phyloP scores from a whole-genome alignment of 305 asterid species.

The Ilex paraguariensis region DNA sequence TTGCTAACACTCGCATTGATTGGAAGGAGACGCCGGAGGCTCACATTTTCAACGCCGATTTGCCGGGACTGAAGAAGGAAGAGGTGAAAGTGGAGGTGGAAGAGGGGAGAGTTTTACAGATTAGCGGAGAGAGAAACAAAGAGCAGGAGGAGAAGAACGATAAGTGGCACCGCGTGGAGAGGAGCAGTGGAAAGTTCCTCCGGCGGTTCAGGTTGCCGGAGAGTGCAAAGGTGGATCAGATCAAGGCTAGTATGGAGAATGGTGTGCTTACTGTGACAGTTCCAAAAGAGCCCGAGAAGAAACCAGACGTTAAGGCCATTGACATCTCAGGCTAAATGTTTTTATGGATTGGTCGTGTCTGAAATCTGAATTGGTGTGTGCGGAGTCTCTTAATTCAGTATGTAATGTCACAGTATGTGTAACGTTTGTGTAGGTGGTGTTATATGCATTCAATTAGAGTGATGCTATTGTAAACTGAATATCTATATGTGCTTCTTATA shows the following conservation, averaged over 20 bases:
- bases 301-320: slow-evolving; percentile 23
- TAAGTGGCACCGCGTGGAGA: slow-evolving; percentile 11
- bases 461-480: too few relatives aligned
- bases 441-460: too few relatives aligned
- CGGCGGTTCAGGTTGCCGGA: slow-evolving; percentile 8
- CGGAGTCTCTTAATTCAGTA: too few relatives aligned
- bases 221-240: slow-evolving; percentile 26
- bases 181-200: slow-evolving; percentile 35
- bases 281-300: slow-evolving; percentile 29
- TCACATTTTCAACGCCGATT: too few relatives aligned
- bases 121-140: slow-evolving; percentile 33
- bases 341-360: too few relatives aligned
- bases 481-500: too few relatives aligned
- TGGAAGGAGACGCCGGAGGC: too few relatives aligned
- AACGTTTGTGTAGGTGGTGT: too few relatives aligned
- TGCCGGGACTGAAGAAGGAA: too few relatives aligned
- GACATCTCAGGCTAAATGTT: slow-evolving; percentile 22
- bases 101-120: slow-evolving; percentile 27
- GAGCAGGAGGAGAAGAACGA: slow-evolving; percentile 33
- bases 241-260: not conserved
- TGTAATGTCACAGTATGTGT: too few relatives aligned
- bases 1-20: too few relatives aligned
- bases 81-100: slow-evolving; percentile 12
- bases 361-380: too few relatives aligned
- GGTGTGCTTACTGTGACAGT: slow-evolving; percentile 41